Evolutionary conservation across 257 asterid genomes (phyloP).

Genomic region (Linaria vulgaris): DNA sequence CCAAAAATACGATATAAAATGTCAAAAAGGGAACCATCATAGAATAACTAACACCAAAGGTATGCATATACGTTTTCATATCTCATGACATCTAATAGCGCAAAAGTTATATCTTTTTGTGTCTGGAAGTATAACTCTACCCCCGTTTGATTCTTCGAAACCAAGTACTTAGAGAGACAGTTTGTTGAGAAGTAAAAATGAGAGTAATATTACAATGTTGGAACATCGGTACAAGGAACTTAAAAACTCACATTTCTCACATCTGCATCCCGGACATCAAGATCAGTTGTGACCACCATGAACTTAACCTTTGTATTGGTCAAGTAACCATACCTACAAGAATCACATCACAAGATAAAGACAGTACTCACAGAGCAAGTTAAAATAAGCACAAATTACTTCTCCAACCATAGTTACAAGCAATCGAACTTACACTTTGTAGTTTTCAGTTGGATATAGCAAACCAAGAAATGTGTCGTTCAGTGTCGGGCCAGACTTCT

Average conservation of each 20-base stretch:
- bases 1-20: too few relatives aligned
- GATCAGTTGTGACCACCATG: constrained; percentile 92
- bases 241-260: constrained; percentile 76
- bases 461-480: constrained; percentile 97
- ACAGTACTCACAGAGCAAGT: constrained; percentile 13
- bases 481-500: constrained; percentile 78
- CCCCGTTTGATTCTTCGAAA: too few relatives aligned
- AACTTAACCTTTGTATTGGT: constrained; percentile 98
- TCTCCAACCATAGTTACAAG: constrained; percentile 9
- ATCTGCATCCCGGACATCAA: constrained; percentile 91
- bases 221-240: not conserved
- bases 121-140: too few relatives aligned
- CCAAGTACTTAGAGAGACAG: constrained; percentile 4
- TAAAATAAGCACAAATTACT: not conserved
- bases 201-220: not conserved
- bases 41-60: too few relatives aligned
- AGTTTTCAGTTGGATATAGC: constrained; percentile 95
- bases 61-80: too few relatives aligned
- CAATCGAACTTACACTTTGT: constrained; percentile 76
- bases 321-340: constrained; percentile 85
- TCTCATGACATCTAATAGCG: too few relatives aligned
- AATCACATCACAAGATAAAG: constrained; percentile 22
- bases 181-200: not conserved
- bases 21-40: too few relatives aligned
- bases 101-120: too few relatives aligned